These are phyloP conservation scores for Aspergillus intermedius DNA, from an alignment of 2,329 filamentous ascomycete genomes.

Conservation along the genomic window DNA sequence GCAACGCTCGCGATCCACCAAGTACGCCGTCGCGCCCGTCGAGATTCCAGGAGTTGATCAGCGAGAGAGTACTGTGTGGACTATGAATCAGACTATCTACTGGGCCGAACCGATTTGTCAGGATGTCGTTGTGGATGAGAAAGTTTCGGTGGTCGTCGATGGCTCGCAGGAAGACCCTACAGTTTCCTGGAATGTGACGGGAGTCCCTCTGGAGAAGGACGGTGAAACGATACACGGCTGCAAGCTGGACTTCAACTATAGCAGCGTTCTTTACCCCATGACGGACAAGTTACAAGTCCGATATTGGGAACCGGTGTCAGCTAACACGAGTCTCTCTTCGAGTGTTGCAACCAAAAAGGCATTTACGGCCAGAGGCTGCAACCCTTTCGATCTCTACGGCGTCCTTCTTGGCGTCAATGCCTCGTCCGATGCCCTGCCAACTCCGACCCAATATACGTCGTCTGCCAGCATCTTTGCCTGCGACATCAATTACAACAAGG, in stretches of 20 bases:
- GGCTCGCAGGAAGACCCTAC: constrained; percentile 10
- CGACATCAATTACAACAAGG: constrained; percentile 23
- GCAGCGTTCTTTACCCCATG: constrained; percentile 21
- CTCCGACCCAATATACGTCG: constrained; percentile 12
- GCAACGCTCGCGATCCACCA: constrained; percentile 18
- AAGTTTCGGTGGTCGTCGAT: constrained; percentile 17
- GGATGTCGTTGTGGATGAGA: constrained; percentile 12
- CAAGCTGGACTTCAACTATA: constrained; percentile 23
- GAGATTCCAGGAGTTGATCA: constrained; percentile 20
- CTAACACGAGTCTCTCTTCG: constrained; percentile 5
- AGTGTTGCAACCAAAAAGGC: constrained; percentile 11
- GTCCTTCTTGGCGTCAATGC: constrained; percentile 27
- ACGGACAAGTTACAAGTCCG: constrained; percentile 28
- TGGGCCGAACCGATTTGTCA: constrained; percentile 23
- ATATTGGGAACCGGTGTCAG: constrained; percentile 28
- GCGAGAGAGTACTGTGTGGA: constrained; percentile 23
- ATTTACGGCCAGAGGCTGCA: constrained; percentile 21
- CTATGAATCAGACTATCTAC: constrained; percentile 27
- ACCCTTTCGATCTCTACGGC: constrained; percentile 27
- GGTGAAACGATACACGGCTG: constrained; percentile 13
- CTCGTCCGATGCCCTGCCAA: constrained; percentile 6
- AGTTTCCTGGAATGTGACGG: constrained; percentile 24
- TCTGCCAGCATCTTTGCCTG: constrained; percentile 27
- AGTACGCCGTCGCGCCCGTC: constrained; percentile 27
- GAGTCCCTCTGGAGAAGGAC: constrained; percentile 14